Base-by-base conservation (phyloP, 306 rosid genomes). In the Quercus alba region DNA sequence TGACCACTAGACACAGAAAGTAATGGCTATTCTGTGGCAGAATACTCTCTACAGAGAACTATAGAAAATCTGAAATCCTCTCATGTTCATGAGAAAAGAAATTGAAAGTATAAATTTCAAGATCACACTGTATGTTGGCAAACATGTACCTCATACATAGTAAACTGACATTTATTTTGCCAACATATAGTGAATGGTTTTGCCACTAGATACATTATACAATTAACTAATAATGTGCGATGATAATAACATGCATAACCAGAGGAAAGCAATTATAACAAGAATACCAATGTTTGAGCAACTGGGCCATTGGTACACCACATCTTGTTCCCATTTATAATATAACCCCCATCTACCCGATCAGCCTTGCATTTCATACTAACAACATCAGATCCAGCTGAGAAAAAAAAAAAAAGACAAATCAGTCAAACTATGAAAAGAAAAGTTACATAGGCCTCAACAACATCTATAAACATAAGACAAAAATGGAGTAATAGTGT, bases 321-420 rank as follows among this genome's bases (percentile, higher is more conserved):
- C 97, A 94, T 90, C 90, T 94, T 94, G 92, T 91, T 94, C 80
- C 99, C 99, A 64, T 93, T 93, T 70, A 94, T 76, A 75, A 93
- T 33, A 78, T 91, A 94, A 58, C 99, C 97, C 11, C 93, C 94
- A 63, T 93, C 94, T 67, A 88, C 97, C 15, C 86, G 94, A 56
- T 88, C 95, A 82, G 97, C 95, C 86, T 93, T 93, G 95, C 99
- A 93, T 83, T 90, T 94, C 99, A 94, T 94, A 88, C 99, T 93
- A 81, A 94, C 97, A 85, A 92, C 97, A 73, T 94, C 99, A 75
- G 99, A 94, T 75, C 99, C 99, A 87, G 99, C 99, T 93, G 88
- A 82, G 72, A 46, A 56, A 46, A 78, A 72, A 46, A n/a, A 46
- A 56, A 46, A 78, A 74, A 51, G 58, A 57, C 12, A 30, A 68